Conservation (phyloP, 1,284 basidiomycete genomes). For the Ustilago nuda region DNA sequence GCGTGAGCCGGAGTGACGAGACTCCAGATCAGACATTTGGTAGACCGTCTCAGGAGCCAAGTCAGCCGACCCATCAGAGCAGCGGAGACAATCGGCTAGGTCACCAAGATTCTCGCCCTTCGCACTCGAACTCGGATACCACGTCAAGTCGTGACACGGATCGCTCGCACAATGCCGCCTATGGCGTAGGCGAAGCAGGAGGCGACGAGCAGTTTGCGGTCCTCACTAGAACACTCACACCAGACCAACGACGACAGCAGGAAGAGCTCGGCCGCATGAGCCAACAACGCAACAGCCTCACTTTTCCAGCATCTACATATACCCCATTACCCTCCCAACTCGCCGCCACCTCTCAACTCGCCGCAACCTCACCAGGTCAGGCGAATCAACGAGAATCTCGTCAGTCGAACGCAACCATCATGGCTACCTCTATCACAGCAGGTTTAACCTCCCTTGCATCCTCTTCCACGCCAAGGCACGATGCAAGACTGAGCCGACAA, state of each 20-base stretch:
- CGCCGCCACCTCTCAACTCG: conserved; percentile 6
- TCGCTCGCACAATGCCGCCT: conserved; percentile 17
- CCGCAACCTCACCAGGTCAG: conserved; percentile 3
- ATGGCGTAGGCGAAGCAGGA: conserved; percentile 36
- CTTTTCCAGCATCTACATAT: conserved; percentile 4
- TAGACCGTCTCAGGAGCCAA: conserved; percentile 13
- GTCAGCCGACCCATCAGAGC: conserved; percentile 5
- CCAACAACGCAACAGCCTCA: conserved; percentile 17
- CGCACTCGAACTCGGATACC: conserved; percentile 24
- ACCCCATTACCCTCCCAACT: conserved; percentile 7
- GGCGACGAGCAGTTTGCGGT: conserved; percentile 19
- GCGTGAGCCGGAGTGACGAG: conserved; percentile 8
- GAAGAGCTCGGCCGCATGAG: conserved; percentile 29
- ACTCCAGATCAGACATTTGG: conserved; percentile 31
- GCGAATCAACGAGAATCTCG: conserved; percentile 24
- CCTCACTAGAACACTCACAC: conserved; percentile 15
- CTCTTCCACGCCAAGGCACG: conserved; percentile 20
- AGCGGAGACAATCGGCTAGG: conserved; percentile 16
- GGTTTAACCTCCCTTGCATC: conserved; percentile 11
- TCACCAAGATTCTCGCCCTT: conserved; percentile 17
- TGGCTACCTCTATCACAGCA: conserved; percentile 7
- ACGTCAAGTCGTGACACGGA: conserved; percentile 29
- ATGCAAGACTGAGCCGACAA: conserved; percentile 25
- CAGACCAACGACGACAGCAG: conserved; percentile 21
- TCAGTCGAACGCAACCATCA: conserved; percentile 27